Evolutionary conservation across 768 basidiomycete species (phyloP).

Genomic region (Lyophyllum atratum): DNA sequence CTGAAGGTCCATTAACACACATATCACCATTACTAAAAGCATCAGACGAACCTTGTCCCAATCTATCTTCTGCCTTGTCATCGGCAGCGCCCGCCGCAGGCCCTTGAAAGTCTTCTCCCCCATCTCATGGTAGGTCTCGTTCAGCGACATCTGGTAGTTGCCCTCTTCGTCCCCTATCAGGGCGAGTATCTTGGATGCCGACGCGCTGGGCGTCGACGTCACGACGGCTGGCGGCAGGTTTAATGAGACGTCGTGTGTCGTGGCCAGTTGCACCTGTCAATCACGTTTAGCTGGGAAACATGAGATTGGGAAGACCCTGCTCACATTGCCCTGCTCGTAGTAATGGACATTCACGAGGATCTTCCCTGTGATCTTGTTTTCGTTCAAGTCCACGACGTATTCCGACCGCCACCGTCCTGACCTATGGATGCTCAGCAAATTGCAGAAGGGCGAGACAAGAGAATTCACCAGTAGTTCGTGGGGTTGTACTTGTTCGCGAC

Average conservation of each 20-base stretch:
- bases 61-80: slow-evolving; percentile 92
- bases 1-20: slow-evolving; percentile 24
- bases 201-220: slow-evolving; percentile 48
- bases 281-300: background rate
- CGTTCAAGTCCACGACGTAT: slow-evolving; percentile 72
- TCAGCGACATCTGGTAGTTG: slow-evolving; percentile 77
- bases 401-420: slow-evolving; percentile 94
- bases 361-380: slow-evolving; percentile 65
- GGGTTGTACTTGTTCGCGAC: slow-evolving; percentile 98
- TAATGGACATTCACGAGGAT: slow-evolving; percentile 91
- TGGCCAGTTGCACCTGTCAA: slow-evolving; percentile 83
- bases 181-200: slow-evolving; percentile 75
- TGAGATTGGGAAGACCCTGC: slow-evolving; percentile 18
- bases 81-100: slow-evolving; percentile 84
- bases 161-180: slow-evolving; percentile 81
- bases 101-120: slow-evolving; percentile 93
- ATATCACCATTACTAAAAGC: background rate
- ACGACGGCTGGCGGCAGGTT: slow-evolving; percentile 60
- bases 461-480: slow-evolving; percentile 80
- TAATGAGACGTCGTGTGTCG: slow-evolving; percentile 69
- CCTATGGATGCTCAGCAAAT: slow-evolving; percentile 45
- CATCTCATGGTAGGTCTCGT: slow-evolving; percentile 85
- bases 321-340: slow-evolving; percentile 95
- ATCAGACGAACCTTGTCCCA: slow-evolving; percentile 82
- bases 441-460: background rate